These are phyloP conservation scores for Neophaeococcomyces aloes DNA, from an alignment of 2,329 filamentous ascomycete species.

Conservation along the genomic window DNA sequence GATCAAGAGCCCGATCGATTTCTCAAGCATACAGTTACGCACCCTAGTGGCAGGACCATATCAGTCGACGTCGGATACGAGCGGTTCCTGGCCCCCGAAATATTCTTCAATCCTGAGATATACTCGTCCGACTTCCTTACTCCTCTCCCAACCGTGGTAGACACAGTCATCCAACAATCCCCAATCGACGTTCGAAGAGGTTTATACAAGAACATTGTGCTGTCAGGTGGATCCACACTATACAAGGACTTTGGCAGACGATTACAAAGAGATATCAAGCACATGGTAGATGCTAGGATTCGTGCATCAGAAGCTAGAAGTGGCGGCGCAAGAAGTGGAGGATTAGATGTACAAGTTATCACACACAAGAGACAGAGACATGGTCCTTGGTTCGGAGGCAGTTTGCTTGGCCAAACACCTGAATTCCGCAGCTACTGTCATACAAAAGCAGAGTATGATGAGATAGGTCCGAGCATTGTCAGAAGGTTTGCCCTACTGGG, in stretches of 20 bases:
- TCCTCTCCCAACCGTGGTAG: slow-evolving; percentile 84
- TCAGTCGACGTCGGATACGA: slow-evolving; percentile 93
- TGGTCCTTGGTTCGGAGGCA: slow-evolving; percentile 97
- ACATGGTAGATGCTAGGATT: slow-evolving; percentile 87
- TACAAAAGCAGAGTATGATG: slow-evolving; percentile 81
- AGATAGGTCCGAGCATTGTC: slow-evolving; percentile 91
- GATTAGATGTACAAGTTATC: slow-evolving; percentile 92
- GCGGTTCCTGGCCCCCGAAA: slow-evolving; percentile 93
- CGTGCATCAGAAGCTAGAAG: slow-evolving; percentile 83
- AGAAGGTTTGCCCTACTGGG: slow-evolving; percentile 87
- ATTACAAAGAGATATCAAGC: slow-evolving; percentile 93
- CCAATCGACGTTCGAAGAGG: slow-evolving; percentile 95
- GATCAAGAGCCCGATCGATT: slow-evolving; percentile 88
- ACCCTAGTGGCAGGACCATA: slow-evolving; percentile 74
- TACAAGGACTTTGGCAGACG: slow-evolving; percentile 98
- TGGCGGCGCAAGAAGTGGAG: slow-evolving; percentile 84
- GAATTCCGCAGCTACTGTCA: slow-evolving; percentile 99
- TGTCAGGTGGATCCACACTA: slow-evolving; percentile 90
- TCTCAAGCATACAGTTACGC: slow-evolving; percentile 75
- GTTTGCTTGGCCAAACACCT: slow-evolving; percentile 88
- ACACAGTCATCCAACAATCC: slow-evolving; percentile 92
- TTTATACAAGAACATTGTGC: slow-evolving; percentile 98
- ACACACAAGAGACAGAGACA: slow-evolving; percentile 95
- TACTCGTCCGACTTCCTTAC: slow-evolving; percentile 98
- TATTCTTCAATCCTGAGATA: slow-evolving; percentile 99